Percentiles rank a stretch among this genome's conserved stretches.
Evolutionary conservation across 2,329 filamentous ascomycete species (phyloP).

Genomic region (Xylaria sp.): DNA sequence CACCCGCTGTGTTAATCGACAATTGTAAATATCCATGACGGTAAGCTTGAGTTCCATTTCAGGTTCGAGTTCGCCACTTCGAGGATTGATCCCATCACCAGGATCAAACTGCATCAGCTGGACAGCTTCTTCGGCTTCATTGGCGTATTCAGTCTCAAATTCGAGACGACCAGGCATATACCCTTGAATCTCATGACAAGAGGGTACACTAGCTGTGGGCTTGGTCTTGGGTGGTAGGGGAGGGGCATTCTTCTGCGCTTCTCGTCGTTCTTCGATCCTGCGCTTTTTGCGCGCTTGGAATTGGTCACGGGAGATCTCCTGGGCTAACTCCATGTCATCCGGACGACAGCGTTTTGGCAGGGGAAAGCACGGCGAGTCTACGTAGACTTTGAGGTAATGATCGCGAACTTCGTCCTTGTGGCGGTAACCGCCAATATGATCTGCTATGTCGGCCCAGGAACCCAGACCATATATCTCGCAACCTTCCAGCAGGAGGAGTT

Average conservation of each 20-base stretch:
- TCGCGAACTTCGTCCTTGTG: slow-evolving; percentile 95
- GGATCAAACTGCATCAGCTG: slow-evolving; percentile 99
- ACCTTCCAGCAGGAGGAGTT: slow-evolving; percentile 90
- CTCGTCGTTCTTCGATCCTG: slow-evolving; percentile 90
- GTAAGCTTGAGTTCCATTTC: slow-evolving; percentile 98
- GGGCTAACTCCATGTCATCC: slow-evolving; percentile 79
- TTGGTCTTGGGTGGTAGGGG: slow-evolving; percentile 92
- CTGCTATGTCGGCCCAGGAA: slow-evolving; percentile 97
- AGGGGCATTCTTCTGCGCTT: slow-evolving; percentile 84
- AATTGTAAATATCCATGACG: slow-evolving; percentile 98
- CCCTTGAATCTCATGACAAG: slow-evolving; percentile 97
- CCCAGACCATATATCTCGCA: slow-evolving; percentile 96
- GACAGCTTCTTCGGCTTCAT: slow-evolving; percentile 97
- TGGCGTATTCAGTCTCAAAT: slow-evolving; percentile 97
- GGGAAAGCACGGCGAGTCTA: slow-evolving; percentile 85
- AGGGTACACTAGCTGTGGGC: slow-evolving; percentile 92
- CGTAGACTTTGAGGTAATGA: slow-evolving; percentile 89
- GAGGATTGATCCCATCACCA: slow-evolving; percentile 87
- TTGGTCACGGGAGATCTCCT: slow-evolving; percentile 85
- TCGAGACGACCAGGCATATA: slow-evolving; percentile 98
- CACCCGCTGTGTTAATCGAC: slow-evolving; percentile 85
- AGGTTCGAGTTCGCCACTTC: slow-evolving; percentile 85
- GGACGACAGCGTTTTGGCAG: slow-evolving; percentile 88
- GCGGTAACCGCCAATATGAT: slow-evolving; percentile 95
- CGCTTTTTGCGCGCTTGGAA: slow-evolving; percentile 94